Percentiles rank a stretch among this genome's conserved stretches.
Conservation (phyloP, 352 stramenopile species). For the Phytophthora litchii region DNA sequence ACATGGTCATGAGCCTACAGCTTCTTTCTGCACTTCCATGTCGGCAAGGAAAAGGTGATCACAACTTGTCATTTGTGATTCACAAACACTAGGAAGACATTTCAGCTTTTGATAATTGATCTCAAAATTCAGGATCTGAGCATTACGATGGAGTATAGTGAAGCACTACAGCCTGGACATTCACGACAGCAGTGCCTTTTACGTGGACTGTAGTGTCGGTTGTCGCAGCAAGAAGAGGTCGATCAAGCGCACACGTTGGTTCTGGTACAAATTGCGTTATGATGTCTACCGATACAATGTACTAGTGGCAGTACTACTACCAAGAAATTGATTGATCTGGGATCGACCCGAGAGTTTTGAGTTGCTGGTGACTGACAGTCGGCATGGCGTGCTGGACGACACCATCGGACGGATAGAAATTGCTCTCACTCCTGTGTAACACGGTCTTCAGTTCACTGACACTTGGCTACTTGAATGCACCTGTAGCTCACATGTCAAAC, state of each 20-base stretch:
- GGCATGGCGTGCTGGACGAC: slow-evolving; percentile 52
- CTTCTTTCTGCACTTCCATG: background rate
- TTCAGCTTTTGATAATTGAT: background rate
- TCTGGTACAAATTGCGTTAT: no score
- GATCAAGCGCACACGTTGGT: slow-evolving; percentile 47
- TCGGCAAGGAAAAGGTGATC: background rate
- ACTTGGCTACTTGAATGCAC: slow-evolving; percentile 50
- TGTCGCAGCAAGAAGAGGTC: slow-evolving; percentile 43
- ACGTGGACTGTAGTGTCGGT: slow-evolving; percentile 50
- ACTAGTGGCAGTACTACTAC: no score
- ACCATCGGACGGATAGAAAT: slow-evolving; percentile 49
- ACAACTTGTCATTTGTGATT: no score
- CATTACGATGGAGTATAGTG: background rate
- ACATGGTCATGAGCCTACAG: background rate
- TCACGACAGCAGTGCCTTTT: slow-evolving; percentile 52
- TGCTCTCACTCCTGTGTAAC: slow-evolving; percentile 43
- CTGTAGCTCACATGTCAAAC: slow-evolving; percentile 21
- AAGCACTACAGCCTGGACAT: slow-evolving; percentile 16
- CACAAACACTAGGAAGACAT: background rate
- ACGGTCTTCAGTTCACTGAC: slow-evolving; percentile 31
- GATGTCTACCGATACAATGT: no score
- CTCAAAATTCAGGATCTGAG: background rate
- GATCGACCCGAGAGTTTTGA: slow-evolving; percentile 52
- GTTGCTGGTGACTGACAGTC: slow-evolving; percentile 43
- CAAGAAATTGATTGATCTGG: no score